Conservation (phyloP, 2,329 filamentous ascomycete genomes). For the Gliomastix tumulicola region DNA sequence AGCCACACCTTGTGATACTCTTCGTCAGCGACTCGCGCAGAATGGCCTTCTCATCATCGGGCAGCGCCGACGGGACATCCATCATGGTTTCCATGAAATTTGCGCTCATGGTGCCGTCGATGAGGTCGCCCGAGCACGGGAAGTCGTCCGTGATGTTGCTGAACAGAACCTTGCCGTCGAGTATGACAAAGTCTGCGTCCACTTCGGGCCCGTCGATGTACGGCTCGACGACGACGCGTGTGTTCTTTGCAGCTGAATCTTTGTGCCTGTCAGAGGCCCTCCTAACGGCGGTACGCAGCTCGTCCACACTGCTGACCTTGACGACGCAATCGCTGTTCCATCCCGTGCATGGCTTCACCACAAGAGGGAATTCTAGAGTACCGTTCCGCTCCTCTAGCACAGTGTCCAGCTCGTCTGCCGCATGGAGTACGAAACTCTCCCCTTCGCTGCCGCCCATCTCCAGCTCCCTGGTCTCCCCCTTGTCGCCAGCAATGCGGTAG, state of each 20-base stretch:
- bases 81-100: constrained; percentile 17
- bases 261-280: constrained; percentile 9
- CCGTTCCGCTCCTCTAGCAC: too few species aligned
- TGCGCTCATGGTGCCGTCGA: neutral
- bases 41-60: constrained; percentile 9
- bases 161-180: constrained; percentile 29
- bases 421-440: too few species aligned
- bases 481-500: too few species aligned
- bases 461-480: too few species aligned
- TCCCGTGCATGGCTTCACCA: too few species aligned
- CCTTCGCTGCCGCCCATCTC: too few species aligned
- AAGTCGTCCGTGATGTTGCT: constrained; percentile 29
- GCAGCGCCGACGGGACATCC: constrained; percentile 13
- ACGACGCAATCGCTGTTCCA: too few species aligned
- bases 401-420: too few species aligned
- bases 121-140: constrained; percentile 14
- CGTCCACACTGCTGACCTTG: too few species aligned
- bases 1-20: constrained; percentile 13
- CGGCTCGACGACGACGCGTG: constrained; percentile 23
- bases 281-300: constrained; percentile 16
- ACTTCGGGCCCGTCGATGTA: constrained; percentile 33
- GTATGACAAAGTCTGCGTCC: constrained; percentile 30
- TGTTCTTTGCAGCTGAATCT: constrained; percentile 3
- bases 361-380: too few species aligned
- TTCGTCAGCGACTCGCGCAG: constrained; percentile 10